Evolutionary conservation across 495 filamentous ascomycete genomes (phyloP), one percentile per base, ranked within the genome.

Genomic region (Extremus antarcticus): DNA sequence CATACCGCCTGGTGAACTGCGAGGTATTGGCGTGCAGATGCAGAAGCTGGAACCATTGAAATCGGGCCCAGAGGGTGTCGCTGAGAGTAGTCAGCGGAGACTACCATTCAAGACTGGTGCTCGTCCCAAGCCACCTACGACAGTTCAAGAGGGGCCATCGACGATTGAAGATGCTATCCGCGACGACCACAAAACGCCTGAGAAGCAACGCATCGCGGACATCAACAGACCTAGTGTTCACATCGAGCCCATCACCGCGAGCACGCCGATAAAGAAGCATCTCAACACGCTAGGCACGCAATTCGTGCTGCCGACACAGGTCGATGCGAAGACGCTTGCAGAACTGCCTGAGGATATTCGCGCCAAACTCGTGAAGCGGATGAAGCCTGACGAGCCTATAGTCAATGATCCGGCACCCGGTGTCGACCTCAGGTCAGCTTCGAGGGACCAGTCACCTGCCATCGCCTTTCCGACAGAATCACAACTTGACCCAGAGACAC

Each of bases 21-120:
- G 92, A 62, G 92, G 92, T 11, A 70, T 98, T 23, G 94, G 91
- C 0, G 75, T 97, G 1, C 89, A 95, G 64, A 84, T 95, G 82
- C 90, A 86, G 19, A 95, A 88, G 69, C 76, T 98, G 4, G 89
- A 98, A 56, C 83, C 83, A 10, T 68, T 89, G 47, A 92, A 87
- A 61, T 55, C 64, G 10, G 47, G 58, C 9, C 50, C 24, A 10
- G 63, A 64, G 25, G 69, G 69, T 4, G 51, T 48, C 21, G 39
- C 60, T 11, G 62, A 68, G 19, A 68, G 71, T 56, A 72, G 66
- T 65, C 86, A 90, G 63, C 76, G 71, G 51, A 79, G 76, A 50
- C 69, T 87, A 21, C 76, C 76, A 32, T 84, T 84, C 64, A 77
- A 77, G 50, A 62, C 55, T 58, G 59, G 59, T 1, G 51, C 52